phyloP scores from a whole-genome alignment of 768 basidiomycete species.

The Rhizopogon vinicolor region DNA sequence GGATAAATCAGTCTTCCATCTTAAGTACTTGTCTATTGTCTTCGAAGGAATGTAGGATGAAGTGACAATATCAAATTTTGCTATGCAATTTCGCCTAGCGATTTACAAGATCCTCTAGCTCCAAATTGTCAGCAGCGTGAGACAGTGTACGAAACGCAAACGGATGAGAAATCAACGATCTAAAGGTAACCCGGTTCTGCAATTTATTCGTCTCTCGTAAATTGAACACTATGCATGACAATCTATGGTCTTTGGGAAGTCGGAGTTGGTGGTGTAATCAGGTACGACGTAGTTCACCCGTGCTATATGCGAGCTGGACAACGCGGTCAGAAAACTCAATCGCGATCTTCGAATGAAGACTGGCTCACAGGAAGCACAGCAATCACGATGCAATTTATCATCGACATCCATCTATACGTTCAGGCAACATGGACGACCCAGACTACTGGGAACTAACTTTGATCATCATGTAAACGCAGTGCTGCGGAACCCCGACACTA shows the following conservation, averaged over 20 bases:
- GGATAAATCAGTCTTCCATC: not conserved
- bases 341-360: not conserved
- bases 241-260: not conserved
- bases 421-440: too few species aligned
- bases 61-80: too few species aligned
- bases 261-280: not conserved
- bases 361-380: not conserved
- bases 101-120: too few species aligned
- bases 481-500: too few species aligned
- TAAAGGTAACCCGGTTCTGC: not conserved
- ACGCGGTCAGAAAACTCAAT: not conserved
- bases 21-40: not conserved
- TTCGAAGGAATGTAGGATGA: too few species aligned
- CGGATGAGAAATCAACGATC: too few species aligned
- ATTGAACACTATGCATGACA: constrained; percentile 3
- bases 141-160: too few species aligned
- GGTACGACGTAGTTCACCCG: not conserved
- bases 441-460: too few species aligned
- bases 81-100: too few species aligned
- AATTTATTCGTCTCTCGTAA: not conserved
- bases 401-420: not conserved
- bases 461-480: too few species aligned
- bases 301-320: not conserved
- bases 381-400: not conserved
- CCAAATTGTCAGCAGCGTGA: too few species aligned